phyloP scores from a whole-genome alignment of 495 filamentous ascomycete genomes.

The Astrothelium macrocarpum region DNA sequence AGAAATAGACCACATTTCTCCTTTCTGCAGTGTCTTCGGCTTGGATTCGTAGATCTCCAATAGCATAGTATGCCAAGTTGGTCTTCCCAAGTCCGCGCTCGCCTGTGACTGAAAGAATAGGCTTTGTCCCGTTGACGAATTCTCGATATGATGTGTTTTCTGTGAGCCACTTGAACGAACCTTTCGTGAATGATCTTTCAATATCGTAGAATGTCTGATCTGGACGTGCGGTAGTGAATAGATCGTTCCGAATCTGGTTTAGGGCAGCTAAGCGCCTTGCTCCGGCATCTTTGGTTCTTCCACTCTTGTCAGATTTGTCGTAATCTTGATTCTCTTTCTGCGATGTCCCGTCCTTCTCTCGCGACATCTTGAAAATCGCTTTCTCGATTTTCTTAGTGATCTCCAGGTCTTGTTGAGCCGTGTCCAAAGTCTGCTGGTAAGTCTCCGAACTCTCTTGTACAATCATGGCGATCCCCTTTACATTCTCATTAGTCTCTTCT shows the following conservation, averaged over 20 bases:
- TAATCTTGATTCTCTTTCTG: constrained; percentile 1
- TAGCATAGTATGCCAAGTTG: background rate
- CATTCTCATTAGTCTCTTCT: background rate
- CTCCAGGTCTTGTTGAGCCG: background rate
- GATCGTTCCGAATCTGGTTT: constrained; percentile 1
- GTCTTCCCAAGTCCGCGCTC: constrained; percentile 1
- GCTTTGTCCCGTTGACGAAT: background rate
- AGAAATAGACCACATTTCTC: background rate
- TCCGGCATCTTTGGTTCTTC: background rate
- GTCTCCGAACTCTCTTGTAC: background rate
- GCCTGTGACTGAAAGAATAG: background rate
- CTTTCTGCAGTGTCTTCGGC: background rate
- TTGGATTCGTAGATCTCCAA: background rate
- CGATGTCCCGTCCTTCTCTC: background rate
- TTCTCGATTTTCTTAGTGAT: background rate
- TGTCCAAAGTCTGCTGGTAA: background rate
- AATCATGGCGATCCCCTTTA: background rate
- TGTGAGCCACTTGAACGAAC: background rate
- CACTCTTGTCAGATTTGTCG: background rate
- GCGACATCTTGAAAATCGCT: background rate
- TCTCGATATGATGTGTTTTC: background rate
- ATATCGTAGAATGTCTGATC: background rate
- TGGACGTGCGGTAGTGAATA: background rate
- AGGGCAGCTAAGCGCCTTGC: background rate
- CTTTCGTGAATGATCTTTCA: background rate